A percentile compares a stretch with the other conserved stretches of the same genome.
Conservation (phyloP, 2,329 filamentous ascomycete genomes). For the Pseudocercospora fijiensis region DNA sequence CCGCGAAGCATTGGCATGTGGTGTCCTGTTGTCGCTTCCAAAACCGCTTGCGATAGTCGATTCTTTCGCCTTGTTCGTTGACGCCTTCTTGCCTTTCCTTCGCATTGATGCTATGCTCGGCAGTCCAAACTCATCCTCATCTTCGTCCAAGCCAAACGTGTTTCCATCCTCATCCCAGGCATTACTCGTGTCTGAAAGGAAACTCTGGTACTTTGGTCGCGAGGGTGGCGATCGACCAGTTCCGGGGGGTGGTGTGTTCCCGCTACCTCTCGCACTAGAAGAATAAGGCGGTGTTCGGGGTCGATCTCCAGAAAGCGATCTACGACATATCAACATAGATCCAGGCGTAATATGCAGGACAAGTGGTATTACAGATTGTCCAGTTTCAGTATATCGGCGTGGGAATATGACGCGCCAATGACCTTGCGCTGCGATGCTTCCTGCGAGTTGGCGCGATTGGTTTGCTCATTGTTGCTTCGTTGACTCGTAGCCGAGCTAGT, state of each 20-base stretch:
- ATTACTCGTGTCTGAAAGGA: conserved; percentile 76
- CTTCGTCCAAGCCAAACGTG: conserved; percentile 76
- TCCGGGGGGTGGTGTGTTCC: conserved; percentile 53
- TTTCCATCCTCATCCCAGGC: conserved; percentile 77
- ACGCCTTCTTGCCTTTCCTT: conserved; percentile 59
- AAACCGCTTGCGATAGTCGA: conserved; percentile 37
- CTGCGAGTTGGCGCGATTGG: conserved; percentile 49
- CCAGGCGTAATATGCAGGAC: neutral
- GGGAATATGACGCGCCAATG: conserved; percentile 92
- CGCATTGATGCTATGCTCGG: conserved; percentile 92
- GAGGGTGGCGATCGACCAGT: conserved; percentile 56
- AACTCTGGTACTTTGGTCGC: conserved; percentile 73
- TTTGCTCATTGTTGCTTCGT: conserved; percentile 38
- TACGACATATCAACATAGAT: conserved; percentile 14
- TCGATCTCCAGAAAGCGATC: conserved; percentile 50
- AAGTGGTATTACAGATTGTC: conserved; percentile 65
- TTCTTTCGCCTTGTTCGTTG: conserved; percentile 47
- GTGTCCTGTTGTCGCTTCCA: conserved; percentile 22
- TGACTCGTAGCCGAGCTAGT: conserved; percentile 51
- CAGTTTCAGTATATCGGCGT: conserved; percentile 90
- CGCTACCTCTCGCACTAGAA: conserved; percentile 56
- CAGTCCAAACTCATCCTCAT: conserved; percentile 92
- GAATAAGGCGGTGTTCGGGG: conserved; percentile 71
- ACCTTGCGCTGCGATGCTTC: conserved; percentile 63
- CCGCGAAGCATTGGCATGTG: conserved; percentile 20